A percentile compares a stretch with the other conserved stretches of the same genome.
phyloP scores from a whole-genome alignment of 805 yeast species.

The Spathaspora passalidarum region DNA sequence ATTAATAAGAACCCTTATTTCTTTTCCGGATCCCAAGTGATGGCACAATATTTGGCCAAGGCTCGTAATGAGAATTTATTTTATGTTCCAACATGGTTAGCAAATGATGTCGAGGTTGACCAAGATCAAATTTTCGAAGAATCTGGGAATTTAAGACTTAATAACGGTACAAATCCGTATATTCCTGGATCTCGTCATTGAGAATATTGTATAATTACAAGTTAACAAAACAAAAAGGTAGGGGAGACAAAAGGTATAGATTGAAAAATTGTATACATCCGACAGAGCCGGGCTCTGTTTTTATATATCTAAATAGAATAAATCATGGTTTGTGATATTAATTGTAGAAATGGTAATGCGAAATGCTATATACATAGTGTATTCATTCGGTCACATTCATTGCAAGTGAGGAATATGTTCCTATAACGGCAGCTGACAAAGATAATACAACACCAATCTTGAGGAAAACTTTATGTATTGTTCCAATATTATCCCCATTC shows the following conservation, averaged over 20 bases:
- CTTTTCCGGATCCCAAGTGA: conserved; percentile 63
- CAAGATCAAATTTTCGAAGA: conserved; percentile 10
- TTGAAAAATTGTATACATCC: neutral
- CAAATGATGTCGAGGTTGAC: conserved; percentile 17
- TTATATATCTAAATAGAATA: neutral
- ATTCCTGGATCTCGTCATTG: too few species aligned
- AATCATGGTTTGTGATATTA: neutral
- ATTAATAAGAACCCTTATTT: neutral
- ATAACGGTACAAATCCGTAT: too few species aligned
- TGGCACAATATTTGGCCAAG: conserved; percentile 78
- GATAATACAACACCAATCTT: conserved; percentile 19
- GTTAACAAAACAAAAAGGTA: neutral
- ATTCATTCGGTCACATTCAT: conserved; percentile 9
- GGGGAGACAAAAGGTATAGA: neutral
- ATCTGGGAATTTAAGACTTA: neutral
- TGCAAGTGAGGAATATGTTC: conserved; percentile 23
- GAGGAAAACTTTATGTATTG: conserved; percentile 10
- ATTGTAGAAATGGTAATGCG: neutral
- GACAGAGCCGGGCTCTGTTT: conserved; percentile 1
- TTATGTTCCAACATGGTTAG: conserved; percentile 34
- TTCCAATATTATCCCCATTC: conserved; percentile 18
- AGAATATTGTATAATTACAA: too few species aligned
- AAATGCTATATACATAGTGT: neutral
- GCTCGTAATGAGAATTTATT: conserved; percentile 59
- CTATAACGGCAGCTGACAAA: conserved; percentile 19